phyloP scores from a whole-genome alignment of 2,329 filamentous ascomycete species.

The Penicillium sp. region DNA sequence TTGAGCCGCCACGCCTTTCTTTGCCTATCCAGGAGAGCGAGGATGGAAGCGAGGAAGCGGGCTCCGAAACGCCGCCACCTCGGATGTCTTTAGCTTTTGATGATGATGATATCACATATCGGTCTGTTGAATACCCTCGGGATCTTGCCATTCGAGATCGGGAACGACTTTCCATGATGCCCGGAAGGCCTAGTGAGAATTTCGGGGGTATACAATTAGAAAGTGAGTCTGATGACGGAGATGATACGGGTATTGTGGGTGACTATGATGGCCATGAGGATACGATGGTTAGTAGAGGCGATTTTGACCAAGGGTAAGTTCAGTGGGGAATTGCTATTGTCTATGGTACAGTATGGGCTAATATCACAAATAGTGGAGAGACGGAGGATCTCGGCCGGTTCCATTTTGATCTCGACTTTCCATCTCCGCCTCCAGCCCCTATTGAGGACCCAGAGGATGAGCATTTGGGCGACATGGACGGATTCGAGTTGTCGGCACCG shows the following conservation, averaged over 20 bases:
- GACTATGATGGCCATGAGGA: constrained; percentile 37
- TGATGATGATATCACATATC: constrained; percentile 45
- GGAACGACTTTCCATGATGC: constrained; percentile 42
- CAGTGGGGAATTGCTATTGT: not conserved
- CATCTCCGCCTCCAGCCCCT: constrained; percentile 34
- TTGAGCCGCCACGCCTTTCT: constrained; percentile 43
- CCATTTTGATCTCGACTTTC: constrained; percentile 43
- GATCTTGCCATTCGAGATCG: constrained; percentile 40
- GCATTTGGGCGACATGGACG: constrained; percentile 35
- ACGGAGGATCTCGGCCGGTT: constrained; percentile 45
- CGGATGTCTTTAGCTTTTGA: constrained; percentile 45
- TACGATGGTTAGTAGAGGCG: constrained; percentile 38
- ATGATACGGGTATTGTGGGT: constrained; percentile 40
- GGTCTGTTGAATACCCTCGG: constrained; percentile 46
- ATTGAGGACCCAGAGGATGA: constrained; percentile 33
- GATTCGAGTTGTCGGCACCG: constrained; percentile 33
- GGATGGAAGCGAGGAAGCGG: constrained; percentile 46
- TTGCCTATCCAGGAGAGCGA: constrained; percentile 49
- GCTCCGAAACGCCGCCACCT: constrained; percentile 39
- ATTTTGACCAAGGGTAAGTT: constrained; percentile 41
- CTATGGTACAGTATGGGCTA: constrained; percentile 20
- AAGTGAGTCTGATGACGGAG: constrained; percentile 41
- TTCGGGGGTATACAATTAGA: constrained; percentile 52
- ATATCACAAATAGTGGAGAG: constrained; percentile 38
- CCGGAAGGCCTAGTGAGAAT: constrained; percentile 50